These are phyloP conservation scores for Stylonectria norvegica DNA, from an alignment of 2,329 filamentous ascomycete species.

Conservation along the genomic window DNA sequence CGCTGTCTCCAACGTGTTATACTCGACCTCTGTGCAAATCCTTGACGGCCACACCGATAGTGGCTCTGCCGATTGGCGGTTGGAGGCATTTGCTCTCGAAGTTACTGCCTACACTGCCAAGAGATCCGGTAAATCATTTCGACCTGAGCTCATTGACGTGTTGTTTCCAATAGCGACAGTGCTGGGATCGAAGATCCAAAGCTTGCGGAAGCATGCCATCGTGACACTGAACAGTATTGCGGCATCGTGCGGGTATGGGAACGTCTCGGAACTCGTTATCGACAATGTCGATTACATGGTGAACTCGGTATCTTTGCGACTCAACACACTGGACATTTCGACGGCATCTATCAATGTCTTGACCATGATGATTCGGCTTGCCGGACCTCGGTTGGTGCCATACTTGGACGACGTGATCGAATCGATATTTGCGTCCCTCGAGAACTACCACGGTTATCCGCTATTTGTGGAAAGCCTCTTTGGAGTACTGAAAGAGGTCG, in stretches of 20 bases:
- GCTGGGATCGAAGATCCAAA: conserved; percentile 66
- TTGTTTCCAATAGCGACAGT: conserved; percentile 90
- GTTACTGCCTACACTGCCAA: conserved; percentile 72
- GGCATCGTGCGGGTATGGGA: conserved; percentile 66
- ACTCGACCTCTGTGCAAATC: conserved; percentile 62
- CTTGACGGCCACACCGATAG: conserved; percentile 54
- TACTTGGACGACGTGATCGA: conserved; percentile 89
- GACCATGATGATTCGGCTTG: conserved; percentile 88
- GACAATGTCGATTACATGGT: conserved; percentile 96
- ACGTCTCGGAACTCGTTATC: conserved; percentile 75
- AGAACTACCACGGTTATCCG: conserved; percentile 92
- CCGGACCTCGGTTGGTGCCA: conserved; percentile 75
- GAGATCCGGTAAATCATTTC: conserved; percentile 64
- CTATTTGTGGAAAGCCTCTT: conserved; percentile 83
- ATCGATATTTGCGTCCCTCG: conserved; percentile 88
- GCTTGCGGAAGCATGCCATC: conserved; percentile 77
- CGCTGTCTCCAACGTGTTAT: conserved; percentile 59
- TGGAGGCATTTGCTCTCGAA: conserved; percentile 78
- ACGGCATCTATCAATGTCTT: conserved; percentile 88
- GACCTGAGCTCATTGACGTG: conserved; percentile 82
- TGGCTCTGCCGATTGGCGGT: conserved; percentile 60
- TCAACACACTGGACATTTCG: conserved; percentile 90
- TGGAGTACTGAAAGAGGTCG: conserved; percentile 74
- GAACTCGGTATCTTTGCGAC: conserved; percentile 81
- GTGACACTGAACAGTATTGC: conserved; percentile 80